A percentile compares a stretch with the other conserved stretches of the same genome.
Conservation (phyloP, 768 basidiomycete genomes). For the Dictyophora rubrovolvata region DNA sequence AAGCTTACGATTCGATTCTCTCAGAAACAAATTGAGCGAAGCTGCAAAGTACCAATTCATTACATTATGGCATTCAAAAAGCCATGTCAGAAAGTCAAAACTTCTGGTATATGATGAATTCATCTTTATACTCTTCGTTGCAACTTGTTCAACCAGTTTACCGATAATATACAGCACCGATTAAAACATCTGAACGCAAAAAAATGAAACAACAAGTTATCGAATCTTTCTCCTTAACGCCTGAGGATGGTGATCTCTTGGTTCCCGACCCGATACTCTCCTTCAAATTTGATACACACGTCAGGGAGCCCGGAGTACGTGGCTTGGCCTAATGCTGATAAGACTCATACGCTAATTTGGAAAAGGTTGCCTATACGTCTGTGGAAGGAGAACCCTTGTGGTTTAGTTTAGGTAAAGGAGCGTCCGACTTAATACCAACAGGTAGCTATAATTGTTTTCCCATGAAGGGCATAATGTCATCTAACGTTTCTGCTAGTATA, state of each 20-base stretch:
- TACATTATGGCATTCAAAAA: slow-evolving; percentile 49
- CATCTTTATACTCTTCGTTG: neutral
- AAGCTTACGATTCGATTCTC: too few relatives aligned
- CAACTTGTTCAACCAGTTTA: neutral
- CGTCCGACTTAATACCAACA: slow-evolving; percentile 64
- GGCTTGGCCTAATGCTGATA: slow-evolving; percentile 1
- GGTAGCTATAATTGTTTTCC: slow-evolving; percentile 21
- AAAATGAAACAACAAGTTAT: slow-evolving; percentile 57
- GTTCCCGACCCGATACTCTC: slow-evolving; percentile 67
- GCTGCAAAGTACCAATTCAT: too few relatives aligned
- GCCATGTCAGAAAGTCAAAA: slow-evolving; percentile 56
- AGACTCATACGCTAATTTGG: neutral
- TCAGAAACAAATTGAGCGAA: too few relatives aligned
- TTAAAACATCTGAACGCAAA: slow-evolving; percentile 63
- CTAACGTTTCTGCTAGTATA: slow-evolving; percentile 35
- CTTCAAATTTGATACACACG: slow-evolving; percentile 57
- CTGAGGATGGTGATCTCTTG: slow-evolving; percentile 56
- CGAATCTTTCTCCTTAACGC: slow-evolving; percentile 31
- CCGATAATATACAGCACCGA: slow-evolving; percentile 35
- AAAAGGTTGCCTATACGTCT: slow-evolving; percentile 53
- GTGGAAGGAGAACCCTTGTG: slow-evolving; percentile 65
- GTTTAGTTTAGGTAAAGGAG: slow-evolving; percentile 63
- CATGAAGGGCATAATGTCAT: neutral
- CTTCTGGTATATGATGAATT: slow-evolving; percentile 32
- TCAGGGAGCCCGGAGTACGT: slow-evolving; percentile 56